A percentile compares a stretch with the other conserved stretches of the same genome.
phyloP scores from a whole-genome alignment of 495 filamentous ascomycete species.

The Penicillium mononematosum region DNA sequence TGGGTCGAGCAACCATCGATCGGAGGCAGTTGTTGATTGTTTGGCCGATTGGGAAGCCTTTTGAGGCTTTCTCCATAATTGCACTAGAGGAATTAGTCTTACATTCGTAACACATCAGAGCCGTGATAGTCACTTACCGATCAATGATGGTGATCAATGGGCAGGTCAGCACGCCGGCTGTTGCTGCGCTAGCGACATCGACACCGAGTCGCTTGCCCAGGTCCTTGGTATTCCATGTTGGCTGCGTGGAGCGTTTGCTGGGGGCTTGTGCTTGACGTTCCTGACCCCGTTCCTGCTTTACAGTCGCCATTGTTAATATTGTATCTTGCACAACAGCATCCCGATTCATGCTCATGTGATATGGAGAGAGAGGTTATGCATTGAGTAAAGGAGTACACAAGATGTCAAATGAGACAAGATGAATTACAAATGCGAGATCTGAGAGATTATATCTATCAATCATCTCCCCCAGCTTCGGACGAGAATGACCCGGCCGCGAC shows the following conservation, averaged over 20 bases:
- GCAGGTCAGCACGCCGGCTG: conserved; percentile 79
- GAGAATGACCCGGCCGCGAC: conserved; percentile 33
- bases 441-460: conserved; percentile 2
- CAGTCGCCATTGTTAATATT: conserved; percentile 29
- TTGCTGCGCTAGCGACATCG: conserved; percentile 71
- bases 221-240: conserved; percentile 75
- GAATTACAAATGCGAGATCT: conserved; percentile 22
- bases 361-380: conserved; percentile 2
- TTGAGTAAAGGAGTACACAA: conserved; percentile 2
- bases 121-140: conserved; percentile 55
- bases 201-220: conserved; percentile 65
- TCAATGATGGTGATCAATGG: conserved; percentile 91
- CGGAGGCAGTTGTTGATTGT: conserved; percentile 64
- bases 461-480: conserved; percentile 22
- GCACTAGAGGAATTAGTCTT: conserved; percentile 51
- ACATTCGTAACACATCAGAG: background rate
- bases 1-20: conserved; percentile 66
- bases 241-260: conserved; percentile 14
- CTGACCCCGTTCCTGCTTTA: conserved; percentile 14
- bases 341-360: conserved; percentile 31
- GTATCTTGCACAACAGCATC: conserved; percentile 34
- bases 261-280: conserved; percentile 16
- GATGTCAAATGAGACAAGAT: conserved; percentile 17
- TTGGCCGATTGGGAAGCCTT: conserved; percentile 64
- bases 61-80: conserved; percentile 94